phyloP scores from a whole-genome alignment of 2,329 filamentous ascomycete species.

The Hypoxylon sp. region DNA sequence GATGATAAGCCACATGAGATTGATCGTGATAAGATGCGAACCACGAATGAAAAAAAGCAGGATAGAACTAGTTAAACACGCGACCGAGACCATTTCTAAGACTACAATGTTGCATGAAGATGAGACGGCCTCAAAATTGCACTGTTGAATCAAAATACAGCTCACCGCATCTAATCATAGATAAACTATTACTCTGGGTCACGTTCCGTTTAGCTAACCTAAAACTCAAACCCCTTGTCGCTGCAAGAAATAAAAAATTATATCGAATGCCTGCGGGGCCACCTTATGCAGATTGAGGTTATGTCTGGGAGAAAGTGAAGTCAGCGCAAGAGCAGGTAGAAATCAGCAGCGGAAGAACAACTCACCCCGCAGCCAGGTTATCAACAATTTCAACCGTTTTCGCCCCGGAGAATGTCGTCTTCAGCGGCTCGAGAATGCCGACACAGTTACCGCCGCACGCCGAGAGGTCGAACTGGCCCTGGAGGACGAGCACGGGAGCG shows the following conservation, averaged over 20 bases:
- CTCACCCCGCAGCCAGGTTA: conserved; percentile 48
- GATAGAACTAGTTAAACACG: too few species aligned
- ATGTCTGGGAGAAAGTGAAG: conserved; percentile 38
- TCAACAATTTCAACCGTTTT: conserved; percentile 46
- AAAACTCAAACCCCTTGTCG: conserved; percentile 38
- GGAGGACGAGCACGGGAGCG: conserved; percentile 46
- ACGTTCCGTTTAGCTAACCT: not conserved
- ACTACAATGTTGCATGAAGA: too few species aligned
- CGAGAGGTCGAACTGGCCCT: conserved; percentile 48
- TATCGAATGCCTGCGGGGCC: conserved; percentile 45
- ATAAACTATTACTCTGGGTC: too few species aligned
- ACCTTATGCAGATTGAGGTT: conserved; percentile 49
- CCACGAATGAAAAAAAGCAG: too few species aligned
- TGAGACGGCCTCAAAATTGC: too few species aligned
- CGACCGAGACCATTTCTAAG: too few species aligned
- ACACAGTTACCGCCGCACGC: conserved; percentile 49
- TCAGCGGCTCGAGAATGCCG: conserved; percentile 40
- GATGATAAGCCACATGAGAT: too few species aligned
- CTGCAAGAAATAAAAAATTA: conserved; percentile 46
- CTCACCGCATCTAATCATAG: too few species aligned
- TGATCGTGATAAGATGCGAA: too few species aligned
- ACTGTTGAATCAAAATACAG: too few species aligned
- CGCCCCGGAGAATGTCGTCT: conserved; percentile 38
- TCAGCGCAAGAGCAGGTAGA: not conserved
- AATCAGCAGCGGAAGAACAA: not conserved